Conservation (phyloP, 2,329 filamentous ascomycete species). For the Ascochyta viciae-villosae region DNA sequence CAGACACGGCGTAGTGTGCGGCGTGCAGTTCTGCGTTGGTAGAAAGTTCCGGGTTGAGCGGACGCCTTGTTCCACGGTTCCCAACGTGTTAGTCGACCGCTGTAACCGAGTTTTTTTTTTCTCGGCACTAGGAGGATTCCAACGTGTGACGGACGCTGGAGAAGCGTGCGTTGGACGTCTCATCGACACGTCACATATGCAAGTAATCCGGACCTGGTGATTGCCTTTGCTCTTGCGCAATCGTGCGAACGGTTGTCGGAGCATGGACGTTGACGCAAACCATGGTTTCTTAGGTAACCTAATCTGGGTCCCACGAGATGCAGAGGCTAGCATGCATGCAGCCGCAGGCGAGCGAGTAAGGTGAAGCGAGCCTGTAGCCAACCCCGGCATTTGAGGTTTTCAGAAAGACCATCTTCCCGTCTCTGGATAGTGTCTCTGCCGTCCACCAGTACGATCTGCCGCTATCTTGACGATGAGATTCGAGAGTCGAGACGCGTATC, state of each 20-base stretch:
- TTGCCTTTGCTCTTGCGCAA: slow-evolving; percentile 29
- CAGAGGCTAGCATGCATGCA: slow-evolving; percentile 22
- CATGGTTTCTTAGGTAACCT: slow-evolving; percentile 3
- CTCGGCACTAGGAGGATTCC: slow-evolving; percentile 2
- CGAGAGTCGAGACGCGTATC: slow-evolving; percentile 6
- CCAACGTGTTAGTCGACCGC: slow-evolving; percentile 6
- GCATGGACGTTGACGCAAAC: slow-evolving; percentile 10
- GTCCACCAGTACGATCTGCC: slow-evolving; percentile 12
- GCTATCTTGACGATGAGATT: slow-evolving; percentile 6
- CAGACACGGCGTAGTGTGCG: neutral
- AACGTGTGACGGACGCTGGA: neutral
- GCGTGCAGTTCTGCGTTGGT: slow-evolving; percentile 20
- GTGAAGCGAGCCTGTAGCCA: slow-evolving; percentile 22
- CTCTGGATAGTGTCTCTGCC: slow-evolving; percentile 4
- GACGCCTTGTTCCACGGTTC: slow-evolving; percentile 19
- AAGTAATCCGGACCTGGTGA: neutral
- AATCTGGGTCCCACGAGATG: slow-evolving; percentile 17
- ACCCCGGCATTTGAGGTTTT: slow-evolving; percentile 10
- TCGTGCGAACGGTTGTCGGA: slow-evolving; percentile 24
- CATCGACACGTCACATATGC: slow-evolving; percentile 4
- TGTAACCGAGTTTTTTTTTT: slow-evolving; percentile 7
- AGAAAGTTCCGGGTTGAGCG: slow-evolving; percentile 17
- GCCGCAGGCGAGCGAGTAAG: slow-evolving; percentile 22
- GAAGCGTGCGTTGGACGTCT: neutral
- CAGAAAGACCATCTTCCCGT: slow-evolving; percentile 11